Base-by-base conservation (phyloP, 257 asterid species). In the Nicotiana obtusifolia region DNA sequence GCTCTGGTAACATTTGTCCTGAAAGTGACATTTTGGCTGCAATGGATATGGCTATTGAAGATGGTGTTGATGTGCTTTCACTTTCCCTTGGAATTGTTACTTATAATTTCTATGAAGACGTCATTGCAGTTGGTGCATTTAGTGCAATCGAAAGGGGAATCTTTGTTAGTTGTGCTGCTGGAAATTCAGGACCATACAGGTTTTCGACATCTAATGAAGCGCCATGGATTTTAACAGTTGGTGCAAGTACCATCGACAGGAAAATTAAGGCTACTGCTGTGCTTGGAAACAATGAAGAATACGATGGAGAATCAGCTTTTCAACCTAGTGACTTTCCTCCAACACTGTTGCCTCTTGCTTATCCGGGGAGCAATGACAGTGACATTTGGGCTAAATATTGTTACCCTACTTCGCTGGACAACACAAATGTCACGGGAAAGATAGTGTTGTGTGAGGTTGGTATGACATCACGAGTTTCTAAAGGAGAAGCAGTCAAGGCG, bases 181-280 rank as follows among this genome's bases (percentile, higher is more conserved):
- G 81, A 2, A 89, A 87, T 56, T 44, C n/a, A 0, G 90, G 92
- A 0, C 89, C 92, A 0, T 1, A 0, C 2, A n/a, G 1, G 2
- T 16, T 11, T 9, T 15, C 90, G 0, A 19, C 28, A 4, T 44
- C 86, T 0, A 87, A 85, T 49, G 88, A 49, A 5, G 88, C 88
- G 1, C 89, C 90, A 0, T 89, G 92, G 90, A n/a, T 87, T 30
- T 84, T 89, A 17, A 89, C 88, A 0, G 89, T 84, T 14, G 92
- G 89, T 41, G 87, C 92, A 0, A 83, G 86, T 86, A 81, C 88
- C 0, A 76, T 83, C 0, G 89, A 89, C 7, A 62, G 89, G 16
- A 61, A 24, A 0, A 44, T 89, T 2, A 31, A 35, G 0, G 81
- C 88, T 0, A 80, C 85, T 0, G 87, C 67, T 0, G 10, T 83